A percentile compares a stretch with the other conserved stretches of the same genome.
phyloP scores from a whole-genome alignment of 805 yeast species.

The Starmera dryadoides region DNA sequence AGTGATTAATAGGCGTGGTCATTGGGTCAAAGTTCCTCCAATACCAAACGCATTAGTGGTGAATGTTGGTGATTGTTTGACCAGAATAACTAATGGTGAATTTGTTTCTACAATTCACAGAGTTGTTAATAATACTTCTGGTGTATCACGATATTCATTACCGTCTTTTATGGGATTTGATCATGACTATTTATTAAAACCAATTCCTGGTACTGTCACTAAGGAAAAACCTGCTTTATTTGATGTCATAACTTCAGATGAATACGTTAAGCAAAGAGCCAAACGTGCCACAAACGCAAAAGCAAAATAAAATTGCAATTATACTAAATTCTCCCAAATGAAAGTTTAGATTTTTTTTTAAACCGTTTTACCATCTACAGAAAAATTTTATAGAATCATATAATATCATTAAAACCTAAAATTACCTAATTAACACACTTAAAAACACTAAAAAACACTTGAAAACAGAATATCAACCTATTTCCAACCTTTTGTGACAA shows the following conservation, averaged over 20 bases:
- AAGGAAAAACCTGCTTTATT: constrained; percentile 12
- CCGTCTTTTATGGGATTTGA: constrained; percentile 19
- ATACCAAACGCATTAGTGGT: constrained; percentile 27
- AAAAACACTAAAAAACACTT: no score
- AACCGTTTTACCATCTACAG: no score
- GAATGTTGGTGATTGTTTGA: constrained; percentile 32
- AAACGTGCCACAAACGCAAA: neutral
- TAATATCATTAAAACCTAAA: no score
- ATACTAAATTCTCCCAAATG: no score
- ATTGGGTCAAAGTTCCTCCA: constrained; percentile 27
- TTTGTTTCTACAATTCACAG: constrained; percentile 33
- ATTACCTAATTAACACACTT: no score
- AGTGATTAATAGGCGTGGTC: constrained; percentile 25
- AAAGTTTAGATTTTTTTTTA: no score
- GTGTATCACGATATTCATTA: constrained; percentile 14
- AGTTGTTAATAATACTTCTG: constrained; percentile 20
- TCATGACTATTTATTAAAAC: constrained; percentile 11
- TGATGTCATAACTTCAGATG: constrained; percentile 7
- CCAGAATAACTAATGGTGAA: constrained; percentile 30
- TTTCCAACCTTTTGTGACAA: constrained; percentile 9
- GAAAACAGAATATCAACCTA: no score
- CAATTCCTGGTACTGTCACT: constrained; percentile 15
- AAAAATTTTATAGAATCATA: no score
- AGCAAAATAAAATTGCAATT: no score
- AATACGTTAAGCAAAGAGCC: neutral